Evolutionary conservation across 306 rosid species (phyloP).

Genomic region (Vachellia collinsii): DNA sequence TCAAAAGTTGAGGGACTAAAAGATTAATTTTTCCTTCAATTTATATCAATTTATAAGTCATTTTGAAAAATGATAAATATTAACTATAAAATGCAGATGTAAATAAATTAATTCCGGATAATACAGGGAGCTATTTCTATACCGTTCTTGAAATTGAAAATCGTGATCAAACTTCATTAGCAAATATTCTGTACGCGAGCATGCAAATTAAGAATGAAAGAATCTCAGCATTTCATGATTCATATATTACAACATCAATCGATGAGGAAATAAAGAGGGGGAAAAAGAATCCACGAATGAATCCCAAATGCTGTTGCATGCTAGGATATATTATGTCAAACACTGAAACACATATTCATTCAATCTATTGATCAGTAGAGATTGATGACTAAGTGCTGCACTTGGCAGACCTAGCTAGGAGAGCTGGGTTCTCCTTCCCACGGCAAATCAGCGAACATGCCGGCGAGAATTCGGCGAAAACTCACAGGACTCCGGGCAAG

Average conservation of each 20-base stretch:
- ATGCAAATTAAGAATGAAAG: not conserved
- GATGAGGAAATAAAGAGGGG: not conserved
- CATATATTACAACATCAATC: not conserved
- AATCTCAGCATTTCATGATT: not conserved
- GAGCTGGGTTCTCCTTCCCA: conserved; percentile 47
- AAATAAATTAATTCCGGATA: too few relatives aligned
- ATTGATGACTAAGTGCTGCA: conserved; percentile 15
- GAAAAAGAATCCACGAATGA: not conserved
- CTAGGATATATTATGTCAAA: not conserved
- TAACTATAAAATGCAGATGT: too few relatives aligned
- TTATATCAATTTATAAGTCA: too few relatives aligned
- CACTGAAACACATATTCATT: not conserved
- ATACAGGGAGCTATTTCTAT: too few relatives aligned
- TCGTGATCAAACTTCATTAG: not conserved
- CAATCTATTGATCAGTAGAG: not conserved
- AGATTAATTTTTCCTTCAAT: too few relatives aligned
- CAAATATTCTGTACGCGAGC: not conserved
- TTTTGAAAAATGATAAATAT: too few relatives aligned
- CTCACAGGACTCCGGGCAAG: conserved; percentile 45
- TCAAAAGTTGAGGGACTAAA: too few relatives aligned
- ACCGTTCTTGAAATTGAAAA: too few relatives aligned
- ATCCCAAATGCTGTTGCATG: not conserved
- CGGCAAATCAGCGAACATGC: conserved; percentile 47
- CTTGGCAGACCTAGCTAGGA: conserved; percentile 36
- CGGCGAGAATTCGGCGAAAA: conserved; percentile 49